phyloP scores from a whole-genome alignment of 75 land plant genomes.

The Sequoia sempervirens region DNA sequence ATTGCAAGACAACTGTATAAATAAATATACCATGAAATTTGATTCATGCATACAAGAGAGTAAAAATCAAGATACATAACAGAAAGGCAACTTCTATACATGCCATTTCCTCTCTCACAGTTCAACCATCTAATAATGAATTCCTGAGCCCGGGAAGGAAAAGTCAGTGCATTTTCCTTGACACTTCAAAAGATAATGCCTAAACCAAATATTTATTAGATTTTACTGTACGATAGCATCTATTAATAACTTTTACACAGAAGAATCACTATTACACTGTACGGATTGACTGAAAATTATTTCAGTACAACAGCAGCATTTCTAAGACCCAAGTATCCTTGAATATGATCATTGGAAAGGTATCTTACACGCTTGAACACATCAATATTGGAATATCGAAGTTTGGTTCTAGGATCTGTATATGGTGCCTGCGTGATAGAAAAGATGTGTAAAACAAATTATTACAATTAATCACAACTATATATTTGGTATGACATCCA shows the following conservation, averaged over 20 bases:
- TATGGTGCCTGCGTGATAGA: conserved; percentile 56
- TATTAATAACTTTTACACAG: background rate
- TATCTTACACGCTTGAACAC: conserved; percentile 71
- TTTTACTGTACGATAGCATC: background rate
- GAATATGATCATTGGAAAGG: conserved; percentile 70
- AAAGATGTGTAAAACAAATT: background rate
- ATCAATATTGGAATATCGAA: conserved; percentile 75
- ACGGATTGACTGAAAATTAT: conserved; percentile 9
- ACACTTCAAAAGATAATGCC: background rate
- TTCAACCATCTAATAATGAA: background rate
- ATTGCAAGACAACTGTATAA: background rate
- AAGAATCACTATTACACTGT: background rate
- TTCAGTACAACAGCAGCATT: conserved; percentile 84
- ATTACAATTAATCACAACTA: background rate
- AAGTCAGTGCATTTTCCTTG: background rate
- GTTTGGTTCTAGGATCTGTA: conserved; percentile 82
- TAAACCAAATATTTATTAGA: background rate
- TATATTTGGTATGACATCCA: background rate
- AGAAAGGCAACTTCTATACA: background rate
- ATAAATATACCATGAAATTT: background rate
- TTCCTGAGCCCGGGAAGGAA: background rate
- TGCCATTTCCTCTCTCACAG: background rate
- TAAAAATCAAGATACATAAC: background rate
- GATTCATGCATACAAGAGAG: background rate
- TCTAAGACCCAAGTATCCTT: conserved; percentile 70